These are phyloP conservation scores for Amauroascus verrucosus DNA, from an alignment of 2,329 filamentous ascomycete species.

Conservation along the genomic window DNA sequence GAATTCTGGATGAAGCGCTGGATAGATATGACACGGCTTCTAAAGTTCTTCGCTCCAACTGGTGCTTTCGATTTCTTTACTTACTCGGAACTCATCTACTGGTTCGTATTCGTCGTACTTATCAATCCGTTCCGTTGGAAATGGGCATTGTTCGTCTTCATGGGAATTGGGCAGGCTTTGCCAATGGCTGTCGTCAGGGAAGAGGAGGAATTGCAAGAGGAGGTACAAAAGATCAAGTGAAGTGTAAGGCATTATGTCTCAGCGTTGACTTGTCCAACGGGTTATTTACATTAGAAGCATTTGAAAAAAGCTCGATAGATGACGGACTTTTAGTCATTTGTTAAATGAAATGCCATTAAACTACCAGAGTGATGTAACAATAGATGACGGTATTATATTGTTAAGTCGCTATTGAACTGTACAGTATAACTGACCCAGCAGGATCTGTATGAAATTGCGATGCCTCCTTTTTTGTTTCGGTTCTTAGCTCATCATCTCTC, in stretches of 20 bases:
- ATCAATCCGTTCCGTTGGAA: constrained; percentile 87
- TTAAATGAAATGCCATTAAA: too few relatives aligned
- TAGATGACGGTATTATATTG: too few relatives aligned
- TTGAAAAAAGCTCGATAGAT: too few relatives aligned
- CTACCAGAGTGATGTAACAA: too few relatives aligned
- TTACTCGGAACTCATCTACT: constrained; percentile 73
- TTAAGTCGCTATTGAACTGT: too few relatives aligned
- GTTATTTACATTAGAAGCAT: too few relatives aligned
- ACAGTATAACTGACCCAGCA: too few relatives aligned
- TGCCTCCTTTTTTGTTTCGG: too few relatives aligned
- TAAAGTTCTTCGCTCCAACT: constrained; percentile 61
- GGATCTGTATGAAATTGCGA: too few relatives aligned
- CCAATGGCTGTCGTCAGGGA: constrained; percentile 56
- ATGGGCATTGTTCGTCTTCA: constrained; percentile 75
- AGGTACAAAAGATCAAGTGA: constrained; percentile 31
- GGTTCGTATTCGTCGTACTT: constrained; percentile 68
- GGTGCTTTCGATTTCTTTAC: constrained; percentile 84
- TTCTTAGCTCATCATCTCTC: not conserved
- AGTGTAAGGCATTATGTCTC: too few relatives aligned
- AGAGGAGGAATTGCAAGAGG: constrained; percentile 46
- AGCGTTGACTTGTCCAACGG: too few relatives aligned
- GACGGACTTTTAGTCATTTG: too few relatives aligned
- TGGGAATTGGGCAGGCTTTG: constrained; percentile 57
- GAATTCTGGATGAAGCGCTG: constrained; percentile 70
- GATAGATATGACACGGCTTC: constrained; percentile 69